Percentiles rank a stretch among this genome's conserved stretches.
phyloP scores from a whole-genome alignment of 2,329 filamentous ascomycete species.

The Penicillium hesseltinei region DNA sequence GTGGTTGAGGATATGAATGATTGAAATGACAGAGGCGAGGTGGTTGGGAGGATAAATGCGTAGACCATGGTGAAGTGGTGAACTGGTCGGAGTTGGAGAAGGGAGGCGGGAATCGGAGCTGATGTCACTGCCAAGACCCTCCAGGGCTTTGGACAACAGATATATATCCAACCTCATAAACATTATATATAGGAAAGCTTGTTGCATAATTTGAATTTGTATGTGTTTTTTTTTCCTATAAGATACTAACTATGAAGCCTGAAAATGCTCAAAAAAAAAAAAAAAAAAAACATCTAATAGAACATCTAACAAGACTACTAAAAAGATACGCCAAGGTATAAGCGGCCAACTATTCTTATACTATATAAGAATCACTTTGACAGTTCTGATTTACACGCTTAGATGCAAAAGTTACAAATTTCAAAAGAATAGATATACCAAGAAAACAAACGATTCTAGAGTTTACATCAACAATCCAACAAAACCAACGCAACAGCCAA shows the following conservation, averaged over 20 bases:
- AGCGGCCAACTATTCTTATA: not conserved
- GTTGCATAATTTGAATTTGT: too few relatives aligned
- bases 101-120: constrained; percentile 3
- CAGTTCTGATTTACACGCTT: not conserved
- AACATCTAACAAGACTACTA: not conserved
- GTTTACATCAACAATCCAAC: not conserved
- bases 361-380: not conserved
- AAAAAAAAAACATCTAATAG: not conserved
- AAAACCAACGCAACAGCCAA: not conserved
- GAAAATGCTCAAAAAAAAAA: too few relatives aligned
- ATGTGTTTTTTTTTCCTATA: not conserved
- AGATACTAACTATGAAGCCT: not conserved
- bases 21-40: constrained; percentile 80
- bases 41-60: constrained; percentile 83
- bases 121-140: constrained; percentile 6
- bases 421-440: not conserved
- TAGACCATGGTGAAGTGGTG: constrained; percentile 68
- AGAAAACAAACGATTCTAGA: not conserved
- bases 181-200: too few relatives aligned
- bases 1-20: constrained; percentile 73
- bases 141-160: not conserved
- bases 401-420: too few relatives aligned
- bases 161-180: too few relatives aligned
- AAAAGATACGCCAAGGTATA: not conserved
- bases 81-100: constrained; percentile 13